Evolutionary conservation across 2,329 filamentous ascomycete species (phyloP), one percentile per base, ranked within the genome.

Genomic region (Elsinoe australis): DNA sequence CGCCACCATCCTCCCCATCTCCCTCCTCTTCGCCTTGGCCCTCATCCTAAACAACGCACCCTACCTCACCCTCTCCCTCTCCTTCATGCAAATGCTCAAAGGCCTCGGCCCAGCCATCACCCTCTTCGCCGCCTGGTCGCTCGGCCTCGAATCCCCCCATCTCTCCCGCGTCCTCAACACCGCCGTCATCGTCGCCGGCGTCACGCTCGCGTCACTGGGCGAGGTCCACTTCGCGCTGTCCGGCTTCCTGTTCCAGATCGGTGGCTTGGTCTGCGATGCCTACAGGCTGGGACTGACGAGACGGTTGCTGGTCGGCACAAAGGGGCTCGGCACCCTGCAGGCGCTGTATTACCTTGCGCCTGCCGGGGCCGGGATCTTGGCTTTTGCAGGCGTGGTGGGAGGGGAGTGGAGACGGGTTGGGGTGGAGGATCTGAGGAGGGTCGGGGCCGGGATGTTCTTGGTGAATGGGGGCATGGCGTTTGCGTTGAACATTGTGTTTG

Each of bases 81-180:
- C 90, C 52, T 96, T 96, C 68, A 96, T 96, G 62, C 90, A 96
- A 75, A 96, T 96, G 90, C 82, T 96, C 67, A 96, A 96, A 85
- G 92, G 92, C 56, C 95, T 88, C 34, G 96, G 87, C 24, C 92
- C 92, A 12, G 89, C 96, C 51, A 89, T 88, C 47, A 89, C 96
- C 46, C 80, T 98, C 31, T 70, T 96, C 56, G 84, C 87, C 32
- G 87, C 87, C 56, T 96, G 92, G 90, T 73, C 76, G 47, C 81
- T 96, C 61, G 87, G 88, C 51, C 80, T 95, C 53, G 80, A 86
- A 10, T 80, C 86, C 53, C 85, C 87, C 47, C 94, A 88, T 71
- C 65, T 92, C 57, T 89, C 82, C 72, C 85, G 87, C 41, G 83
- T 98, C 59, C 78, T 86, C 63, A 98, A 98, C 64, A 89, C 98